Evolutionary conservation across 1,139 yeast genomes (phyloP).

Genomic region (Nakaseomyces bracarensis): DNA sequence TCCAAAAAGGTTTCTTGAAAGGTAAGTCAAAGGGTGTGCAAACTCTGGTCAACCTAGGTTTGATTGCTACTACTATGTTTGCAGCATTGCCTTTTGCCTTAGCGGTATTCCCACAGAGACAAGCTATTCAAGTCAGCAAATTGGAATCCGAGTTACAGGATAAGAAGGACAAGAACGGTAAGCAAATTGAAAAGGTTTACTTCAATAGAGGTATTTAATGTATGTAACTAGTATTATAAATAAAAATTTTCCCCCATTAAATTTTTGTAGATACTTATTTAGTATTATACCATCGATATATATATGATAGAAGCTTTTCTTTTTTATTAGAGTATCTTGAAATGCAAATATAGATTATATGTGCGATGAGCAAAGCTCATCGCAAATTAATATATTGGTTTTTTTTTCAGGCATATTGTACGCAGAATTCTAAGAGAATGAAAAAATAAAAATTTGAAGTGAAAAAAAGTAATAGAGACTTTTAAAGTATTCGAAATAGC

Average conservation of each 20-base stretch:
- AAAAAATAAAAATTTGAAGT: not conserved
- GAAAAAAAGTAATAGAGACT: not conserved
- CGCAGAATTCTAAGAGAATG: not conserved
- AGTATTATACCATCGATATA: too few species aligned
- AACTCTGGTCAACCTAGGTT: constrained; percentile 66
- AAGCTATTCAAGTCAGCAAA: constrained; percentile 46
- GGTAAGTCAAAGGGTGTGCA: constrained; percentile 60
- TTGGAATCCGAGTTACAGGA: constrained; percentile 59
- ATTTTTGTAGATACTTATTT: too few species aligned
- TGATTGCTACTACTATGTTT: constrained; percentile 77
- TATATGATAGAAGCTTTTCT: too few species aligned
- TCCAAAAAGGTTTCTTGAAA: constrained; percentile 62
- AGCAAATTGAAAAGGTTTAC: constrained; percentile 52
- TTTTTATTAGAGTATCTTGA: too few species aligned
- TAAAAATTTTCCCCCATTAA: too few species aligned
- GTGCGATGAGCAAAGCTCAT: constrained; percentile 1
- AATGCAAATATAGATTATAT: not conserved
- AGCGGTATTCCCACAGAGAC: constrained; percentile 89
- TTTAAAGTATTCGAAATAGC: not conserved
- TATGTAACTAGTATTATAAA: constrained; percentile 37
- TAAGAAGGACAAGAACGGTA: constrained; percentile 56
- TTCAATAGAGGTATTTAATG: constrained; percentile 93
- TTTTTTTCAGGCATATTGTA: not conserved
- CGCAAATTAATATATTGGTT: not conserved
- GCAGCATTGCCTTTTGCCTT: constrained; percentile 88